phyloP scores from a whole-genome alignment of 2,329 filamentous ascomycete species.

The Dendrostoma leiphaemia region DNA sequence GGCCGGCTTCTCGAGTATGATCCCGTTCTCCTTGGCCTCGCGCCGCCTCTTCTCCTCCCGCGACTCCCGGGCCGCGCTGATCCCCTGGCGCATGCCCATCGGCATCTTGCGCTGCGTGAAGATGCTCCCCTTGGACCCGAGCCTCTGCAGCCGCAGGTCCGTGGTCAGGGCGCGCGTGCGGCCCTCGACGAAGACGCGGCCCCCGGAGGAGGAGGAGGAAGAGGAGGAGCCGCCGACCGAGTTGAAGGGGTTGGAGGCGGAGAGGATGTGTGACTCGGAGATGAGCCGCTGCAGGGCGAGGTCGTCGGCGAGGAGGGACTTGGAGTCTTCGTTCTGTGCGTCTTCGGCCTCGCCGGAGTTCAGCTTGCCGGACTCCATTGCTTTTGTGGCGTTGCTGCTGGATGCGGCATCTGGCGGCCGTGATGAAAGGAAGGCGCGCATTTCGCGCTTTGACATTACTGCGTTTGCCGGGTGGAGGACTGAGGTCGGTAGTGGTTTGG shows the following conservation, averaged over 20 bases:
- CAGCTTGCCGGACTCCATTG: slow-evolving; percentile 19
- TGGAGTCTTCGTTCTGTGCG: slow-evolving; percentile 54
- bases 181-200: slow-evolving; percentile 53
- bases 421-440: slow-evolving; percentile 75
- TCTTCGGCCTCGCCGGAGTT: slow-evolving; percentile 28
- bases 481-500: slow-evolving; percentile 28
- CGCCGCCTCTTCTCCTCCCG: slow-evolving; percentile 70
- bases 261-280: slow-evolving; percentile 85
- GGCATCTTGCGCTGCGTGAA: slow-evolving; percentile 85
- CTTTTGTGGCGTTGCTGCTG: slow-evolving; percentile 14
- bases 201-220: slow-evolving; percentile 31
- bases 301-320: slow-evolving; percentile 81
- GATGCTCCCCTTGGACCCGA: slow-evolving; percentile 75
- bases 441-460: slow-evolving; percentile 63
- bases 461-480: slow-evolving; percentile 29
- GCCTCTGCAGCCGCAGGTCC: slow-evolving; percentile 77
- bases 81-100: slow-evolving; percentile 82
- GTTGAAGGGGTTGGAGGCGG: slow-evolving; percentile 47
- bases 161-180: slow-evolving; percentile 77
- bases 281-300: slow-evolving; percentile 88
- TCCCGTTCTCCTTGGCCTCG: slow-evolving; percentile 86
- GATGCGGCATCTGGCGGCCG: slow-evolving; percentile 40
- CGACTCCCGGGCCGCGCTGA: slow-evolving; percentile 61
- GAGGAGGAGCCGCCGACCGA: slow-evolving; percentile 37
- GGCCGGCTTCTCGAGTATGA: slow-evolving; percentile 69